Percentiles rank a stretch among this genome's conserved stretches.
These are phyloP conservation scores for Eucalyptus rudis DNA, from an alignment of 345 rosid species.

Conservation along the genomic window DNA sequence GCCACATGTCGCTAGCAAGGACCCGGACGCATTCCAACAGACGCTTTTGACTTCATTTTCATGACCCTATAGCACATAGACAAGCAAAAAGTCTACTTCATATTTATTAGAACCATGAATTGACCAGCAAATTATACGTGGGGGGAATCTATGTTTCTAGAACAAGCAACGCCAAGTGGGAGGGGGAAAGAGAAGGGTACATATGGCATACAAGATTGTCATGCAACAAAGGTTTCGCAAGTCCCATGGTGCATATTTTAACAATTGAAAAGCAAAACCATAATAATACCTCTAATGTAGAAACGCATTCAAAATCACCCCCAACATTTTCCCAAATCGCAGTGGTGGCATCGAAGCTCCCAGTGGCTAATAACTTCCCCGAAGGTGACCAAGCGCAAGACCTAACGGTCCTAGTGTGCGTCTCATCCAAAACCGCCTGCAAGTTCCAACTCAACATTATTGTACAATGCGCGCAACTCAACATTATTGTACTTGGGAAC, in stretches of 20 bases:
- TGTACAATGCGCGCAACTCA: background rate
- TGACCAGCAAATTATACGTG: background rate
- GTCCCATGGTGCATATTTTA: background rate
- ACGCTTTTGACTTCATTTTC: conserved; percentile 95
- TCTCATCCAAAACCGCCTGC: conserved; percentile 87
- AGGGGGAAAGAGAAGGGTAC: background rate
- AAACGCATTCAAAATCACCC: conserved; percentile 72
- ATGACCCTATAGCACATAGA: conserved; percentile 48
- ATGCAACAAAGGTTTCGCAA: background rate
- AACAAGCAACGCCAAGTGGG: background rate
- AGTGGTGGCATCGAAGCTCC: conserved; percentile 87
- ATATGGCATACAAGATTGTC: background rate
- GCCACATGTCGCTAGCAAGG: conserved; percentile 74
- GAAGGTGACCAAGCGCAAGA: conserved; percentile 89
- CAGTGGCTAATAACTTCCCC: conserved; percentile 73
- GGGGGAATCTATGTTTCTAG: background rate
- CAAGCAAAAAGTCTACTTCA: background rate
- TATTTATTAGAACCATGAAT: background rate
- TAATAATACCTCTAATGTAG: conserved; percentile 58
- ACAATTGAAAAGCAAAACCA: background rate
- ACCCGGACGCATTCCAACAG: conserved; percentile 79
- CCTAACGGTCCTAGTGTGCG: conserved; percentile 78
- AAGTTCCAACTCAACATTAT: background rate
- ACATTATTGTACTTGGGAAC: background rate
- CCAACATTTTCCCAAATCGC: conserved; percentile 79